A percentile compares a stretch with the other conserved stretches of the same genome.
phyloP scores from a whole-genome alignment of 805 yeast species.

The Cyberlindnera veronae region DNA sequence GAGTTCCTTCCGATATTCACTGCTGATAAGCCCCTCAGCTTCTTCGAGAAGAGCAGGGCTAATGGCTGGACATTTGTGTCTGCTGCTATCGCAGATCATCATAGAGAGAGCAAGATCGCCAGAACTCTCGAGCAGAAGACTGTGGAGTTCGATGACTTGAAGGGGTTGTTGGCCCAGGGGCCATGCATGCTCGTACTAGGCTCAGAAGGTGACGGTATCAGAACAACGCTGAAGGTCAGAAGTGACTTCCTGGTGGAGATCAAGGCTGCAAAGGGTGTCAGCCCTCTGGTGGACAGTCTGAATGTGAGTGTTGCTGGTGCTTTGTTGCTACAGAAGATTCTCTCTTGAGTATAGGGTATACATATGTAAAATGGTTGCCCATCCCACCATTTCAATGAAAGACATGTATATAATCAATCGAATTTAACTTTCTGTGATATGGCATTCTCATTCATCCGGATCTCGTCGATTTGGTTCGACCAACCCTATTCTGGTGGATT shows the following conservation, averaged over 20 bases:
- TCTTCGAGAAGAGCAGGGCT: constrained; percentile 51
- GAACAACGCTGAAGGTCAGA: constrained; percentile 57
- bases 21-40: constrained; percentile 53
- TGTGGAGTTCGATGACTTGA: constrained; percentile 41
- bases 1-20: constrained; percentile 66
- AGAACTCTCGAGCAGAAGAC: constrained; percentile 31
- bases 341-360: constrained; percentile 2
- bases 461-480: no score
- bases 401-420: no score
- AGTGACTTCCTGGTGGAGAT: constrained; percentile 46
- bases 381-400: no score
- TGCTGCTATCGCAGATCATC: constrained; percentile 42
- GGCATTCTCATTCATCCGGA: no score
- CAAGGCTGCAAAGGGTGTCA: constrained; percentile 29
- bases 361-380: no score
- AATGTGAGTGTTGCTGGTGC: constrained; percentile 92
- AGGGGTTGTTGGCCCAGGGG: constrained; percentile 37
- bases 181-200: constrained; percentile 79
- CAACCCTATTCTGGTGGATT: no score
- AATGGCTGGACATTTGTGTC: constrained; percentile 72
- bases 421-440: no score
- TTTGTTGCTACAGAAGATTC: constrained; percentile 43
- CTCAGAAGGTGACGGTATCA: constrained; percentile 80
- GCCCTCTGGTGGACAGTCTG: constrained; percentile 61
- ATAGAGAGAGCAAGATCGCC: constrained; percentile 29